phyloP scores from a whole-genome alignment of 768 basidiomycete genomes.

The Panus rudis region DNA sequence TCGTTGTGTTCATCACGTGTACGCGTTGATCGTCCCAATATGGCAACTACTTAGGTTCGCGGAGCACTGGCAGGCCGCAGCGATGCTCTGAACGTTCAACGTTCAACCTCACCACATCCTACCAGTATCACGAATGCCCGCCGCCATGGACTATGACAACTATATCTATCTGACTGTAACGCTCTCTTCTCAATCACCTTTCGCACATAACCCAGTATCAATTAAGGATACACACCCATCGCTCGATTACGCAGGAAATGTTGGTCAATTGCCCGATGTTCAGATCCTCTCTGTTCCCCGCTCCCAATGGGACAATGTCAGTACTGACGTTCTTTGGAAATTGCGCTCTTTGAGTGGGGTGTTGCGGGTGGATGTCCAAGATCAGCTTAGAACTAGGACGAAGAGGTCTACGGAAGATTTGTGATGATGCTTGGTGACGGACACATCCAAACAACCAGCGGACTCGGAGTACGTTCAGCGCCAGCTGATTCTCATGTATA shows the following conservation, averaged over 20 bases:
- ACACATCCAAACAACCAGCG: too few relatives aligned
- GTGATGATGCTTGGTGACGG: too few relatives aligned
- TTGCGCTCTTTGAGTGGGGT: conserved; percentile 27
- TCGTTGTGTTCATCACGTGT: too few relatives aligned
- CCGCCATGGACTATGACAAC: conserved; percentile 27
- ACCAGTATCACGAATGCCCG: too few relatives aligned
- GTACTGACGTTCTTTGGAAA: conserved; percentile 24
- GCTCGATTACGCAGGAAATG: conserved; percentile 32
- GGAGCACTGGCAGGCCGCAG: too few relatives aligned
- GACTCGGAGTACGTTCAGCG: too few relatives aligned
- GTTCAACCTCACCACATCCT: too few relatives aligned
- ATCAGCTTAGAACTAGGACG: conserved; percentile 24
- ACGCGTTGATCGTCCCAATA: too few relatives aligned
- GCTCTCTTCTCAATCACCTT: conserved; percentile 28
- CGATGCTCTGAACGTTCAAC: too few relatives aligned
- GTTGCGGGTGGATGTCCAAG: conserved; percentile 32
- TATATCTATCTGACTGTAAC: conserved; percentile 42
- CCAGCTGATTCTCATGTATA: too few relatives aligned
- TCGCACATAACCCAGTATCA: conserved; percentile 24
- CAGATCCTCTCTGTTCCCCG: conserved; percentile 38
- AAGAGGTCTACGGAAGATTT: too few relatives aligned
- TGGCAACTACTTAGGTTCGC: too few relatives aligned
- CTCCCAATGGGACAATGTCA: conserved; percentile 26
- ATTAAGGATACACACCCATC: conserved; percentile 30
- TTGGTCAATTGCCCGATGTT: conserved; percentile 37